Conservation (phyloP, 2,329 filamentous ascomycete species). For the Amauroascus verrucosus region DNA sequence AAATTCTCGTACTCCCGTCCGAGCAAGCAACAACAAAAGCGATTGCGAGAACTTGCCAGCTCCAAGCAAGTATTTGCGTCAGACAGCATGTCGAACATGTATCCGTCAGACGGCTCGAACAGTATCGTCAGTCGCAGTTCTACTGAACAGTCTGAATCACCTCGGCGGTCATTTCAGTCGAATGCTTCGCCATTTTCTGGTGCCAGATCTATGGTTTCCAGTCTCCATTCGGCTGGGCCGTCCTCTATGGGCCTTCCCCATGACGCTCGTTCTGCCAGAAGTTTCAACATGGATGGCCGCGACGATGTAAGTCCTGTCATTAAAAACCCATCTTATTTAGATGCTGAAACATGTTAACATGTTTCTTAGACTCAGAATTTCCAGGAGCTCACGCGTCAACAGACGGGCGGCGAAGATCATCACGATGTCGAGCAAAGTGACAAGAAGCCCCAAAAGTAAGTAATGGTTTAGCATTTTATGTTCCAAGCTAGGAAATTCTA, state of each 20-base stretch:
- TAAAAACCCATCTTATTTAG: background rate
- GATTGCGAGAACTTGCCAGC: slow-evolving; percentile 73
- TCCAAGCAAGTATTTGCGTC: slow-evolving; percentile 55
- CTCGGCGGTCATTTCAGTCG: slow-evolving; percentile 30
- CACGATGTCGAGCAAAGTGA: background rate
- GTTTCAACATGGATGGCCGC: slow-evolving; percentile 30
- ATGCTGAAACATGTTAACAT: background rate
- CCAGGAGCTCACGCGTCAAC: slow-evolving; percentile 23
- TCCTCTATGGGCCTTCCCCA: slow-evolving; percentile 2
- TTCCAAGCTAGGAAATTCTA: background rate
- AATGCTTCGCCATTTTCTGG: slow-evolving; percentile 29
- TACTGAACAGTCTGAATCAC: slow-evolving; percentile 29
- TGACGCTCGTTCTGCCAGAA: slow-evolving; percentile 29
- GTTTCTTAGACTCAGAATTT: background rate
- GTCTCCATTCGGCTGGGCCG: slow-evolving; percentile 14
- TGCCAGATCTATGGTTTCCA: slow-evolving; percentile 29
- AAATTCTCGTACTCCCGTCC: slow-evolving; percentile 88
- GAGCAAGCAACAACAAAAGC: slow-evolving; percentile 64
- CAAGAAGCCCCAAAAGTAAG: slow-evolving; percentile 28
- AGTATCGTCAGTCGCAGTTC: slow-evolving; percentile 32
- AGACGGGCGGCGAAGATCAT: background rate
- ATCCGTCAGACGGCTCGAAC: slow-evolving; percentile 22
- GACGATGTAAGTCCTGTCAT: slow-evolving; percentile 27
- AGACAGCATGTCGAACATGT: slow-evolving; percentile 10
- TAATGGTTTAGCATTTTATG: background rate